Conservation (phyloP, 1,139 yeast species). For the Sugiyamaella pinicola region DNA sequence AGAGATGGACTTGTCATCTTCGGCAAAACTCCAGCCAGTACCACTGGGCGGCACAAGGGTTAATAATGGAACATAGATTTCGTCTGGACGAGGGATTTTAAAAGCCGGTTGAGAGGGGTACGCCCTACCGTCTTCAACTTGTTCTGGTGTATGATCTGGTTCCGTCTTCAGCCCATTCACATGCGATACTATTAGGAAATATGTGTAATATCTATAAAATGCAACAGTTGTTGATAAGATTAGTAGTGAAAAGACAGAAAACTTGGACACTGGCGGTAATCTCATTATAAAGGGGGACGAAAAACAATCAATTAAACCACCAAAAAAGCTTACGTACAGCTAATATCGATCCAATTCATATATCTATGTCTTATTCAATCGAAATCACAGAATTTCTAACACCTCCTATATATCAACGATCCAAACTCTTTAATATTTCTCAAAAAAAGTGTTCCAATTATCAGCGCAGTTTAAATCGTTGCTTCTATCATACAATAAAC, state of each 20-base stretch:
- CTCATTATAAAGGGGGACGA: too few relatives aligned
- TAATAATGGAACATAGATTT: constrained; percentile 20
- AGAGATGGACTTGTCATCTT: constrained; percentile 40
- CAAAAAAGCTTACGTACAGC: too few relatives aligned
- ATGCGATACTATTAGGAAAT: constrained; percentile 29
- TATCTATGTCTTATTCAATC: too few relatives aligned
- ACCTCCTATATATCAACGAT: too few relatives aligned
- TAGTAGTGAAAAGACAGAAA: constrained; percentile 33
- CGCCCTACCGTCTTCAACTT: constrained; percentile 5
- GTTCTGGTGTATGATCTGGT: constrained; percentile 2
- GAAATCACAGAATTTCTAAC: too few relatives aligned
- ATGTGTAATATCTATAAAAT: constrained; percentile 40
- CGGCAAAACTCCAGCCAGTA: constrained; percentile 22
- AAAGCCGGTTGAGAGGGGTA: constrained; percentile 14
- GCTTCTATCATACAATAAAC: too few relatives aligned
- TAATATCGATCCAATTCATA: too few relatives aligned
- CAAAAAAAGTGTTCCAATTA: too few relatives aligned
- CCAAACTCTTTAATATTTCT: too few relatives aligned
- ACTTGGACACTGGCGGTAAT: constrained; percentile 26
- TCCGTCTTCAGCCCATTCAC: constrained; percentile 17
- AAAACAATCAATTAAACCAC: too few relatives aligned
- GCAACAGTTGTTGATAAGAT: constrained; percentile 41
- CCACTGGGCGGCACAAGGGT: constrained; percentile 23
- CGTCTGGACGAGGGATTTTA: constrained; percentile 19
- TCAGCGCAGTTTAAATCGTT: too few relatives aligned